Evolutionary conservation across 139 green algal genomes (phyloP).

Genomic region (Chlamydomonas schloesseri): DNA sequence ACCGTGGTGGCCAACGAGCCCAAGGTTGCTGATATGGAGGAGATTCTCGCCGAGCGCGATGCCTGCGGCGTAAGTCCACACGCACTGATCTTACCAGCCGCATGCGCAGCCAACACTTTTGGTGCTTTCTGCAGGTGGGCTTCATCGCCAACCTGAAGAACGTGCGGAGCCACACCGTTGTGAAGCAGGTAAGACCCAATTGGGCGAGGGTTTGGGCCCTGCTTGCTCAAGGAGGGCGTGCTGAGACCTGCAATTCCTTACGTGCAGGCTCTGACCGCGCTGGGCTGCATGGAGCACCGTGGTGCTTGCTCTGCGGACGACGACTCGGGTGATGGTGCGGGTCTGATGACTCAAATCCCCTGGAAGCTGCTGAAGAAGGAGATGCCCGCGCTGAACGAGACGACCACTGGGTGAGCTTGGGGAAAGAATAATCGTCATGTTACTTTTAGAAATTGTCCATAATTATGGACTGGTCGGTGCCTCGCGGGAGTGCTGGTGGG

Average conservation of each 20-base stretch:
- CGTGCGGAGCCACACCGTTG: constrained; percentile 89
- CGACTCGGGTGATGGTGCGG: constrained; percentile 96
- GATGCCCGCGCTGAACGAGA: constrained; percentile 73
- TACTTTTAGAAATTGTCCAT: neutral
- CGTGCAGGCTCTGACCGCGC: constrained; percentile 86
- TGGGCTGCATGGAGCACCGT: constrained; percentile 99
- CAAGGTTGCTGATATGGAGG: constrained; percentile 84
- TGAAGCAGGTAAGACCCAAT: constrained; percentile 81
- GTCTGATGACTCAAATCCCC: constrained; percentile 98
- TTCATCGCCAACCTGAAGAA: constrained; percentile 96
- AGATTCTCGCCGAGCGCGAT: constrained; percentile 93
- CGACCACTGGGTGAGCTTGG: constrained; percentile 71
- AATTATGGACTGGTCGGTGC: too few relatives aligned
- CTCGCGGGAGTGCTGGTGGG: too few relatives aligned
- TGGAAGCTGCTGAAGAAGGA: constrained; percentile 94
- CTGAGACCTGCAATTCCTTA: neutral
- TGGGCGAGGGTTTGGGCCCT: neutral
- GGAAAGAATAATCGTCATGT: neutral
- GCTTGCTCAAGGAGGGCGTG: neutral
- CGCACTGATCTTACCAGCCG: neutral
- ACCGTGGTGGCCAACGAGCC: neutral
- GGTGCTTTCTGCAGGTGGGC: constrained; percentile 80
- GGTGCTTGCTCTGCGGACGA: constrained; percentile 97
- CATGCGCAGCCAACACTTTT: neutral
- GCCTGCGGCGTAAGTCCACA: constrained; percentile 91